These are phyloP conservation scores for Erythrobasidium yunnanense DNA, from an alignment of 768 basidiomycete genomes.

Conservation along the genomic window DNA sequence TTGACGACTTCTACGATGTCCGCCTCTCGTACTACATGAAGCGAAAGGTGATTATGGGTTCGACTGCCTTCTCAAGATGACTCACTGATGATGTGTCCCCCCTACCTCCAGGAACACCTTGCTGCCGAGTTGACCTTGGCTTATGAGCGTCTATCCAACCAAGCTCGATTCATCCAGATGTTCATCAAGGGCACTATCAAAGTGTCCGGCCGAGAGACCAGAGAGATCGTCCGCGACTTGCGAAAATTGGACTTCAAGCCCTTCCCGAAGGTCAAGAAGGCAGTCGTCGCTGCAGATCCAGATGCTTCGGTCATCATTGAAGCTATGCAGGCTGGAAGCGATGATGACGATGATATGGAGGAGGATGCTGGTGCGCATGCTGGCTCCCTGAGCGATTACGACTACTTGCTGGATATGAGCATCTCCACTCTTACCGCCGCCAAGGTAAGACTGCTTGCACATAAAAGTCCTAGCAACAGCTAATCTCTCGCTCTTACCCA, in stretches of 20 bases:
- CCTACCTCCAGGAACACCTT: conserved; percentile 59
- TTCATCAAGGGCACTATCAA: conserved; percentile 72
- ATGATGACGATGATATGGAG: conserved; percentile 50
- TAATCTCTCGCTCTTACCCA: conserved; percentile 38
- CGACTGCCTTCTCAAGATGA: background rate
- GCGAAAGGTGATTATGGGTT: conserved; percentile 57
- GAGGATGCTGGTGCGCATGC: conserved; percentile 46
- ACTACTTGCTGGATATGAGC: conserved; percentile 88
- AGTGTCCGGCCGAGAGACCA: conserved; percentile 79
- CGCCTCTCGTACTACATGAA: conserved; percentile 87
- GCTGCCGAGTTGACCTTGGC: conserved; percentile 68
- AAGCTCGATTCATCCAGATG: conserved; percentile 94
- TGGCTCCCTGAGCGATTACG: conserved; percentile 58
- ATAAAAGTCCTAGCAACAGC: background rate
- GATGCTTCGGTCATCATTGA: conserved; percentile 42
- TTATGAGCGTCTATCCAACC: conserved; percentile 78
- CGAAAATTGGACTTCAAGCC: conserved; percentile 75
- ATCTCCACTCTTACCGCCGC: conserved; percentile 91
- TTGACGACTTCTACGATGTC: conserved; percentile 83
- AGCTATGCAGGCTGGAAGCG: conserved; percentile 45
- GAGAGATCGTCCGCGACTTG: conserved; percentile 70
- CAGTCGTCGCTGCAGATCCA: conserved; percentile 56
- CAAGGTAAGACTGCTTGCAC: conserved; percentile 49
- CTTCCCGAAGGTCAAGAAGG: conserved; percentile 68
- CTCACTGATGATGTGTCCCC: background rate